Base-by-base conservation (phyloP, 2,329 filamentous ascomycete species). In the Ophiocordyceps polyrhachis-furcata region DNA sequence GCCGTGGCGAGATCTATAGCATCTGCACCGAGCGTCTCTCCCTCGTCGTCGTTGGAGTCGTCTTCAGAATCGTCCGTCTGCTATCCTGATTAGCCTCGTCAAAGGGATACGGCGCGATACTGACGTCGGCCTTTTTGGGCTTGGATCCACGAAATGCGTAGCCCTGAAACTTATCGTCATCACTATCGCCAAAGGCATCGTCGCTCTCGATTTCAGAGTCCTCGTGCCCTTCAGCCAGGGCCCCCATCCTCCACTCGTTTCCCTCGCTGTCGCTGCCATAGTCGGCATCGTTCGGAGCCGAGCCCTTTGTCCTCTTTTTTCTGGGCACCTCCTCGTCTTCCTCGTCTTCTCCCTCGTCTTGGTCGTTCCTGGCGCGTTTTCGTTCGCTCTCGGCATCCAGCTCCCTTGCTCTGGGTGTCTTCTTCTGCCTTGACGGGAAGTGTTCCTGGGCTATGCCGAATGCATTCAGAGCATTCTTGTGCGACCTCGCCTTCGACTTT, bases 151-250 rank as follows among this genome's bases (percentile, higher is more conserved):
- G 55, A 48, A 78, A 77, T 0, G 67, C 55, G 54, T 81, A 93
- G 12, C 78, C 83, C 50, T 86, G 77, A 51, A 93, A 93, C 49
- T 72, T 74, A 57, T 93, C 88, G 55, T 91, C 80, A 55, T 94
- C 88, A 54, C 84, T 91, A 51, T 84, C 80, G 4, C 86, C 84
- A 68, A 94, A 86, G 2, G 89, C 88, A 55, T 93, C 85, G 57
- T 79, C 75, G 52, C 73, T 76, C 51, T 79, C 76, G 44, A 79
- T 73, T 48, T 79, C 75, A 5, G 74, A 79, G 52, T 79, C 75
- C 19, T 78, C 70, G 35, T 78, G 74, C 29, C 71, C 71, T 15
- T 65, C 66, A 20, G 66, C 68, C 6, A 75, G 48, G 12, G 62
- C 68, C 23, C 88, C 87, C 43, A 93, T 68, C 43, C 73, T 79